These are phyloP conservation scores for Protomyces macrosporus DNA, from an alignment of 1,139 yeast genomes.

Conservation along the genomic window DNA sequence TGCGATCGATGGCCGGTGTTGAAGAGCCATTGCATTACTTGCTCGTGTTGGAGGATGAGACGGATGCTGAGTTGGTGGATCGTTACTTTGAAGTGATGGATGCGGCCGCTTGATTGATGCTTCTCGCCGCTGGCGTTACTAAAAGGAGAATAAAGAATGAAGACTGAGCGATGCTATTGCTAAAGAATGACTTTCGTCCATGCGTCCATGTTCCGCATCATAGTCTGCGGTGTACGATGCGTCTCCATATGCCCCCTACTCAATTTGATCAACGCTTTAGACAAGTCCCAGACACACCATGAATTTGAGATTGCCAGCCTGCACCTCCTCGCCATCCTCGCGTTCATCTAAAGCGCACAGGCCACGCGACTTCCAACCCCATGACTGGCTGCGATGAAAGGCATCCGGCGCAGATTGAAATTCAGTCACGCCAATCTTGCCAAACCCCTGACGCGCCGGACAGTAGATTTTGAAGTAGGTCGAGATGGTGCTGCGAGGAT, in stretches of 20 bases:
- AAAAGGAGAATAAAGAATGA: too few species aligned
- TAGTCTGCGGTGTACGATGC: too few species aligned
- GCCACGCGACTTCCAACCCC: slow-evolving; percentile 55
- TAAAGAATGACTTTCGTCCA: too few species aligned
- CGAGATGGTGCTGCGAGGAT: slow-evolving; percentile 44
- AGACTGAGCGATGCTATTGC: too few species aligned
- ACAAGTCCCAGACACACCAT: slow-evolving; percentile 49
- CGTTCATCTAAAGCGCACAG: slow-evolving; percentile 39
- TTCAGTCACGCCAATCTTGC: slow-evolving; percentile 46
- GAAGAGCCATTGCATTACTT: neutral
- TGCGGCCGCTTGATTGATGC: neutral
- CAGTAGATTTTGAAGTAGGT: slow-evolving; percentile 52
- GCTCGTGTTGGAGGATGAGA: neutral
- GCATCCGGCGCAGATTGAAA: slow-evolving; percentile 50
- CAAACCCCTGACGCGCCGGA: slow-evolving; percentile 44
- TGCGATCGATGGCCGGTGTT: neutral
- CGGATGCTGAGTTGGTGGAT: neutral
- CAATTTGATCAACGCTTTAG: slow-evolving; percentile 24
- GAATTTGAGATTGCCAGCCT: slow-evolving; percentile 44
- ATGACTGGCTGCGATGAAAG: slow-evolving; percentile 50
- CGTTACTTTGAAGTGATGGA: neutral
- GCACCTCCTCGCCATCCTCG: slow-evolving; percentile 34
- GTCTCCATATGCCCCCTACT: too few species aligned
- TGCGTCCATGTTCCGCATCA: too few species aligned
- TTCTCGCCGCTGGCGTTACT: too few species aligned